Base-by-base conservation (phyloP, 139 green algal genomes). In the Coelastrella sp. region DNA sequence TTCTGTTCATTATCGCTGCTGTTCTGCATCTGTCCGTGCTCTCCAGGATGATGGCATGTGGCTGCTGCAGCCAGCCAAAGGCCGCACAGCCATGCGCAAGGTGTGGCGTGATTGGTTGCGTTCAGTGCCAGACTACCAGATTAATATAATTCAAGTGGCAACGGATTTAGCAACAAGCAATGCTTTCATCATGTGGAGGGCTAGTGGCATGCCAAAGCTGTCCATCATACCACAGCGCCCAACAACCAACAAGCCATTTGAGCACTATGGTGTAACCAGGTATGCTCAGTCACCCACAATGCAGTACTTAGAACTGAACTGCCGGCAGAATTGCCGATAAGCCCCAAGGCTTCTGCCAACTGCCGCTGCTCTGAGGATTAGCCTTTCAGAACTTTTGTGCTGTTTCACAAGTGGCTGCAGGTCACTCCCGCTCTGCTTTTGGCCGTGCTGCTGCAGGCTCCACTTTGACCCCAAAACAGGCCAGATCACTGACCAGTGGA, bases 41-140 rank as follows among this genome's bases (percentile, higher is more conserved):
- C 14, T 61, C 8, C 76, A 90, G 75, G 86, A 90, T 56, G 86
- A 90, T 70, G 76, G 76, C 75, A 90, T 90, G 86, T 90, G 74
- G 75, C 86, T 80, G 75, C 75, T 90, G 74, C 86, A 85, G 60
- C 86, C 86, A 12, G 86, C 76, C 24, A 75, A 27, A 20, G 86
- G 86, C 59, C 75, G 86, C 58, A 68, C 59, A 61, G 86, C 86
- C 6, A 85, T 85, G 19, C 59, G 86, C 14, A 90, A 78, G 20
- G 86, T 85, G 19, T 90, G 86, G 86, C 59, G 76, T 8, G 58
- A 90, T 24, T 85, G 75, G 75, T 61, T 90, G 86, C 75, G 86
- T 7, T 72, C 66, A 24, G 61, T 90, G 17, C 86, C 86, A n/a
- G 86, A 90, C 86, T 90, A 90, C 22, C 59, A 78, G 75, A 57